Base-by-base conservation (phyloP, 768 basidiomycete genomes). In the Phaeotremella fagi region DNA sequence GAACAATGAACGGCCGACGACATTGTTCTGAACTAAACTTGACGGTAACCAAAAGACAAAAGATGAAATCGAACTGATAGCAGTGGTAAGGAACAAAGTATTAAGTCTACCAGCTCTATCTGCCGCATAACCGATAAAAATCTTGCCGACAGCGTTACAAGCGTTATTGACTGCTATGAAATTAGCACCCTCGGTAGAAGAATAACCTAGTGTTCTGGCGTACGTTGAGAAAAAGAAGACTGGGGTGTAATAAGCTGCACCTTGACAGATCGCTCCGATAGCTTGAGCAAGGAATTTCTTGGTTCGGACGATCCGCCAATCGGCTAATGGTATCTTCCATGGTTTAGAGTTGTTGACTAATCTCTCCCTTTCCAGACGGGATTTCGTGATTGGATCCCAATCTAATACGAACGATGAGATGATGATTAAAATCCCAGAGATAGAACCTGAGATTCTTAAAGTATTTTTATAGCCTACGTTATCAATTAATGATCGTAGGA, bases 131-230 rank as follows among this genome's bases (percentile, higher is more conserved):
- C 63, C 63, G 26, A 63, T 47, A 41, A 50, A 41, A 33, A 65
- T 60, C 48, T 65, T 65, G 42, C 63, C 61, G 23, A 61, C 50
- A 6, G 63, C 64, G 48, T 60, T 64, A 37, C 54, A 56, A 24
- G 59, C 64, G 43, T 66, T 66, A 48, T 35, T 56, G 50, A 63
- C 45, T 11, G 61, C 61, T 36, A 63, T 63, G 28, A 63, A 54
- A 42, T 48, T 62, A 3, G 61, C 60, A 18, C 61, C 61, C 5
- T 49, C 20, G 16, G 29, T 45, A 6, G 54, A 7, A 22, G 29
- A 45, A 47, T 24, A 58, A 4, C 51, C 55, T 2, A 63, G 31
- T 11, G 49, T 62, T 6, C 53, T 43, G 14, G 61, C 60, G 37
- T 61, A 61, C 5, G 61, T 28, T 3, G 61, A 63, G 28, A 61